Conservation (phyloP, 805 yeast species). For the Kodamaea neixiangensis region DNA sequence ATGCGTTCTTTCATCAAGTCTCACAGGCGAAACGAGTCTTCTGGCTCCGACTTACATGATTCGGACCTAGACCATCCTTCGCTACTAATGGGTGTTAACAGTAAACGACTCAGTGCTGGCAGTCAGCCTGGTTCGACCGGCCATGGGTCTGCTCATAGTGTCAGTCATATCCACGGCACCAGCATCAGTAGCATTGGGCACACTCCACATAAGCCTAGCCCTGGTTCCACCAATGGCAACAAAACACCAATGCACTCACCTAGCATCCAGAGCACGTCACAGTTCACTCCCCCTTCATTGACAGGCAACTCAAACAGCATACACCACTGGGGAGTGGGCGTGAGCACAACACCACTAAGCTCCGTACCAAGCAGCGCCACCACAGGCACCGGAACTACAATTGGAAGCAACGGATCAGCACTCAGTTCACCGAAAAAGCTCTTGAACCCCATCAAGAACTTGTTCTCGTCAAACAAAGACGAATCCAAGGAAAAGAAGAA, state of each 20-base stretch:
- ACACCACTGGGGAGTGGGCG: neutral
- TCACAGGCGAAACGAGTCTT: constrained; percentile 17
- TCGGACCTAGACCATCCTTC: constrained; percentile 12
- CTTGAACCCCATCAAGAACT: constrained; percentile 28
- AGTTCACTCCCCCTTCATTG: constrained; percentile 9
- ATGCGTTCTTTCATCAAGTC: constrained; percentile 21
- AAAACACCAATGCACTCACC: constrained; percentile 9
- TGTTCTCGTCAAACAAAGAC: constrained; percentile 20
- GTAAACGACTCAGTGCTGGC: constrained; percentile 1
- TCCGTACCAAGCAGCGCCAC: constrained; percentile 5
- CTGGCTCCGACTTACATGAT: constrained; percentile 13
- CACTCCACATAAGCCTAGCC: constrained; percentile 1
- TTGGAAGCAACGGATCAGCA: constrained; percentile 3
- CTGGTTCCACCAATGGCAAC: neutral
- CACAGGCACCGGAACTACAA: neutral
- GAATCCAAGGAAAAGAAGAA: constrained; percentile 6
- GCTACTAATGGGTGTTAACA: constrained; percentile 7
- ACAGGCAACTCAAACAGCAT: neutral
- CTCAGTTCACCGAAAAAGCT: constrained; percentile 27
- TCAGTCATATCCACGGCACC: neutral
- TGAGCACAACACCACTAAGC: constrained; percentile 3
- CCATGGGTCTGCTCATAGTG: neutral
- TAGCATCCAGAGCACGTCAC: constrained; percentile 1
- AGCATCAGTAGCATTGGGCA: neutral
- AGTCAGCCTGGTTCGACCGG: neutral